Evolutionary conservation across 1,284 basidiomycete genomes (phyloP).

Genomic region (Apiotrichum brassicae): DNA sequence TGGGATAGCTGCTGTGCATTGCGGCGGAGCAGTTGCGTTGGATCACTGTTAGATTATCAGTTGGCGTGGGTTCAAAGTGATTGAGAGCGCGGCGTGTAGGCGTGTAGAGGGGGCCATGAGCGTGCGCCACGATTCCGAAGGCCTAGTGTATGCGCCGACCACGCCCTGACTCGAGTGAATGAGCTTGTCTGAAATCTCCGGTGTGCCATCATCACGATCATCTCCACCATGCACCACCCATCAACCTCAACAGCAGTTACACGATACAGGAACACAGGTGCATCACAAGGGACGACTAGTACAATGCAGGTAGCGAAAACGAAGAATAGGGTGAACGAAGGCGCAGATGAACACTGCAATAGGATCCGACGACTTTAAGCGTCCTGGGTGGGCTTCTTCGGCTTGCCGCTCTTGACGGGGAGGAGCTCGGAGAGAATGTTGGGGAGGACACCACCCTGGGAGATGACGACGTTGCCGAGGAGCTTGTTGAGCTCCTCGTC

Average conservation of each 20-base stretch:
- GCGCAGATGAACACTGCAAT: neutral
- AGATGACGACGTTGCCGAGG: slow-evolving; percentile 75
- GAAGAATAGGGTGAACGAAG: slow-evolving; percentile 4
- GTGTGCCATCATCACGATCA: neutral
- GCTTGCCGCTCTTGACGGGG: slow-evolving; percentile 58
- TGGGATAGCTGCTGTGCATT: neutral
- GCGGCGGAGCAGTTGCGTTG: no score
- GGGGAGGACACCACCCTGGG: slow-evolving; percentile 84
- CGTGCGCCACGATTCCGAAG: no score
- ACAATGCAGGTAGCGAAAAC: slow-evolving; percentile 11
- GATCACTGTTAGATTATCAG: no score
- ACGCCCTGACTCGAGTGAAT: no score
- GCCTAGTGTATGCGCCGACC: no score
- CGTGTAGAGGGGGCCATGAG: no score
- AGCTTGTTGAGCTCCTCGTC: slow-evolving; percentile 60
- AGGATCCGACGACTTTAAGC: slow-evolving; percentile 14
- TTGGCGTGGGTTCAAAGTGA: no score
- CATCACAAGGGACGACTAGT: slow-evolving; percentile 3
- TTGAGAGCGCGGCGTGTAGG: no score
- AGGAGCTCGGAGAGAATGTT: slow-evolving; percentile 61
- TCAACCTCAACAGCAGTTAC: slow-evolving; percentile 23
- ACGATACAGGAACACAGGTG: slow-evolving; percentile 2
- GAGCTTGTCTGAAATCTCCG: no score
- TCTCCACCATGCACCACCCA: neutral
- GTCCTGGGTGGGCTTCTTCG: slow-evolving; percentile 24